Conservation (phyloP, 2,329 filamentous ascomycete genomes). For the Claviceps sp. region DNA sequence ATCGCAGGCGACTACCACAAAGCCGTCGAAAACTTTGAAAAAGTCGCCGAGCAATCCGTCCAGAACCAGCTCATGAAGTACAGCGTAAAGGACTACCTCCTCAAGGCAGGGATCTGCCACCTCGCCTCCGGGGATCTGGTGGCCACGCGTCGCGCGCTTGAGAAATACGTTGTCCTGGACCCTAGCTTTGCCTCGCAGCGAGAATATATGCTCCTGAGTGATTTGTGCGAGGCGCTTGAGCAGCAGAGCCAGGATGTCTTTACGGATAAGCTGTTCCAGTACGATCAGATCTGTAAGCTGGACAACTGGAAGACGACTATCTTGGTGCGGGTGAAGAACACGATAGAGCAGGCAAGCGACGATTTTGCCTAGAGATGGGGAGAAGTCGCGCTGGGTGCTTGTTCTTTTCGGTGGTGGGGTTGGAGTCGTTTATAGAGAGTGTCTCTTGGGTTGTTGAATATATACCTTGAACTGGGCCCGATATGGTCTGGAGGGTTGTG, state of each 20-base stretch:
- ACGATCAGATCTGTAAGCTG: conserved; percentile 81
- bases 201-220: conserved; percentile 68
- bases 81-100: conserved; percentile 88
- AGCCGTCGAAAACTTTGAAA: conserved; percentile 71
- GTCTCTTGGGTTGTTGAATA: background rate
- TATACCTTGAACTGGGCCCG: too few relatives aligned
- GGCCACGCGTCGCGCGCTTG: conserved; percentile 63
- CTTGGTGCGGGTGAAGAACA: conserved; percentile 68
- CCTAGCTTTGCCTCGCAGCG: conserved; percentile 62
- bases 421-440: background rate
- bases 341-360: conserved; percentile 49
- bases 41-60: conserved; percentile 64
- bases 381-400: background rate
- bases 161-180: conserved; percentile 71
- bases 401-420: background rate
- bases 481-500: too few relatives aligned
- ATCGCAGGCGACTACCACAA: conserved; percentile 74
- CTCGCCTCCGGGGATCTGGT: conserved; percentile 63
- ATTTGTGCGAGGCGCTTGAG: conserved; percentile 64
- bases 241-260: conserved; percentile 71
- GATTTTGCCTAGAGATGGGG: conserved; percentile 26
- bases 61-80: conserved; percentile 89
- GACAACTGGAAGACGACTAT: conserved; percentile 96
- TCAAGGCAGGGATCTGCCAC: conserved; percentile 89
- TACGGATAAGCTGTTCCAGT: conserved; percentile 76